Evolutionary conservation across 2,329 filamentous ascomycete species (phyloP), one percentile per base, ranked within the genome.

Genomic region (Alternaria metachromatica): DNA sequence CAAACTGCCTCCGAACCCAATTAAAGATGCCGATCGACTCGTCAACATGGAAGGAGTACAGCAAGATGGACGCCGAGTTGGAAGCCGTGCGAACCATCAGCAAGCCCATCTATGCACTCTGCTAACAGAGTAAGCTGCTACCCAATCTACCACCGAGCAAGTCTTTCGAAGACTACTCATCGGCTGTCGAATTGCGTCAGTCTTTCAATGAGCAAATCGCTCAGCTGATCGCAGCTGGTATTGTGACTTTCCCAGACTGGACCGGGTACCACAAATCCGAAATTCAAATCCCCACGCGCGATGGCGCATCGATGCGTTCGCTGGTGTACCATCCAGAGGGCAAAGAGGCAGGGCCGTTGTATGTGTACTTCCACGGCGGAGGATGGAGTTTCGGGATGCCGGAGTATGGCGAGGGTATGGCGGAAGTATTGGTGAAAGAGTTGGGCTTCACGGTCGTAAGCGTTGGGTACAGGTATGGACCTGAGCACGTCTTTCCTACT

Each of bases 311-410:
- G 2, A 3, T 50, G 11, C 48, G 48, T 13, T 30, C 25, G 25
- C 25, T 50, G 10, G 48, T 30, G n/a, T 30, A 20, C 28, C 26
- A 2, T 30, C n/a, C 48, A 13, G 25, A 30, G 48, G 15, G 41
- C 18, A 11, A 48, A 25, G 43, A 48, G 3, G 8, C 41, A 7
- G 70, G 68, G 11, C 68, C 71, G 10, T 26, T 75, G 23, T 28
- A 67, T 11, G 63, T 75, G 11, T 66, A 65, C 41, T 71, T 65
- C 44, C 67, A 72, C 26, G 70, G 72, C 11, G 72, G 72, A 8
- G 70, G 72, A 5, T 71, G 56, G 58, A 63, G 57, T 9, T 60
- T 28, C 10, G 37, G 37, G 9, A 41, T 41, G 37, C 37, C 37
- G 9, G 37, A 41, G n/a, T 41, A 41, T 41, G 37, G 37, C 37